phyloP scores from a whole-genome alignment of 768 basidiomycete species.

The Tylopilus balloui region DNA sequence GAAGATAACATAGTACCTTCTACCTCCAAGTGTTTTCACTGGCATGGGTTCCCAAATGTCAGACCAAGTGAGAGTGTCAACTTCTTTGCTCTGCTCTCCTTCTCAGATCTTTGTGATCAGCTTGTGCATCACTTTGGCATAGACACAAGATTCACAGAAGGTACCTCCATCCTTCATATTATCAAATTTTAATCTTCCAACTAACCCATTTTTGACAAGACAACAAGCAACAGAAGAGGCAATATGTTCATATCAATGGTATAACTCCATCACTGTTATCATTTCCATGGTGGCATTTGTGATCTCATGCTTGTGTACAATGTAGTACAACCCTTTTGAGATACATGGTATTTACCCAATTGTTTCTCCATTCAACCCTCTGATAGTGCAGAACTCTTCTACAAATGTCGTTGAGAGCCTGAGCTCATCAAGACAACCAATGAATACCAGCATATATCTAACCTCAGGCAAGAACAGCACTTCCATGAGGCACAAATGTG shows the following conservation, averaged over 20 bases:
- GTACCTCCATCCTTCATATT: background rate
- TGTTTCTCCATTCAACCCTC: background rate
- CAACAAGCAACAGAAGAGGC: background rate
- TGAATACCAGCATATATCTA: background rate
- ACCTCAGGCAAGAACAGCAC: background rate
- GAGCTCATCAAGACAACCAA: background rate
- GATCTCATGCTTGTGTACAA: background rate
- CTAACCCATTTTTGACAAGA: background rate
- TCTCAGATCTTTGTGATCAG: background rate
- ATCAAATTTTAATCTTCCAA: background rate
- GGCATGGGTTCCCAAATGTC: background rate
- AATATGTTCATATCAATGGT: background rate
- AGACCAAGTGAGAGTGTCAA: too few species aligned
- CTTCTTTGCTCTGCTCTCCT: too few species aligned
- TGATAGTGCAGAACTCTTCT: background rate
- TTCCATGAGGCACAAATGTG: background rate
- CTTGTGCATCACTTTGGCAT: background rate
- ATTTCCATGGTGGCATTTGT: background rate
- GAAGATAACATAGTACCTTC: background rate
- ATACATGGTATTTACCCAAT: background rate
- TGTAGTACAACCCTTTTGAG: background rate
- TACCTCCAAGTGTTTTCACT: background rate
- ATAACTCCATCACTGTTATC: background rate
- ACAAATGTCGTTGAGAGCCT: background rate
- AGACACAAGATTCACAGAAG: background rate